Evolutionary conservation across 2,329 filamentous ascomycete species (phyloP), one percentile per base, ranked within the genome.

Genomic region (Coleophoma cylindrospora): DNA sequence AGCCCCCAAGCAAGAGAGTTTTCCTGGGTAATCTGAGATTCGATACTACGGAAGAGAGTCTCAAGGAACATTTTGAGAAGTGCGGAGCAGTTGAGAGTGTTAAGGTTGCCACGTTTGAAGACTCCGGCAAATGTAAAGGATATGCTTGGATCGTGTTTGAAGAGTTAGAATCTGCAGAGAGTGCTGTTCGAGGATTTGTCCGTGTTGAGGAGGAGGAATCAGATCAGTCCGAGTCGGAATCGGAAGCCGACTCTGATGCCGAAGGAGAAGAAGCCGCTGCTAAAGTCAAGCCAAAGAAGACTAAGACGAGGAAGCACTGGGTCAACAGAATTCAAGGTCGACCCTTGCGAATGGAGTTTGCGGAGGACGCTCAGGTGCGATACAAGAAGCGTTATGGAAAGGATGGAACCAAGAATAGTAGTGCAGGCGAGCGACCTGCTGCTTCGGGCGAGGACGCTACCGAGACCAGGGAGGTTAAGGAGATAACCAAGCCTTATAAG

Each of bases 51-150:
- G 87, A 92, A 61, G 90, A 96, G 49, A 84, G 89, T 60, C 70
- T 99, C 45, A 76, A 83, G 57, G 77, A 84, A 56, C 89, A 96
- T 65, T 97, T 96, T 67, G 78, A 79, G 45, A 89, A 86, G 66
- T 97, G 92, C 65, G 94, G 94, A 46, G 77, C 85, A 54, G 82
- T 97, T 54, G 81, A 85, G 48, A 88, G 88, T 72, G 80, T 90
- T 56, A 92, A 95, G 70, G 75, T 97, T 58, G 94, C 94, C 3
- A 96, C 91, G 0, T 99, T 99, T 65, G 89, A 97, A 68, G 95
- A 99, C 68, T 86, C 86, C 17, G 94, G 94, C 40, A 99, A 97
- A 73, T 99, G 94, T 75, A 97, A 97, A 73, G 95, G 94, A 15
- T 99, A 87, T 70, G 94, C 86, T 6, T 99, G 94, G 91, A 83